Conservation (phyloP, 352 stramenopile species). For the Phytophthora citricola region DNA sequence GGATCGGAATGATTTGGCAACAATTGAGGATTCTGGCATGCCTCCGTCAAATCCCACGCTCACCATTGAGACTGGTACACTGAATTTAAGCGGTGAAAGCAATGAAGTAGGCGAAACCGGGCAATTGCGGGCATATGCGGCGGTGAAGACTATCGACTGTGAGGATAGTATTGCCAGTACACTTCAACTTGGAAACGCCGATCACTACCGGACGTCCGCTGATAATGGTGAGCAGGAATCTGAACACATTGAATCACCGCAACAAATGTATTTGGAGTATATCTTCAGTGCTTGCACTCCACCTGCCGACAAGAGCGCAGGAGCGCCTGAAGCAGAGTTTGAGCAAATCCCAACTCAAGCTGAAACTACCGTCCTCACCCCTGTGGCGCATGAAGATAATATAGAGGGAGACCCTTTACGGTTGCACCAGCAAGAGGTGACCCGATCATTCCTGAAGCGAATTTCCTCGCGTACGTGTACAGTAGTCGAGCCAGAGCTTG, state of each 20-base stretch:
- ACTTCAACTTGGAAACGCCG: not conserved
- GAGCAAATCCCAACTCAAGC: too few relatives aligned
- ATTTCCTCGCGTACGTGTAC: slow-evolving; percentile 23
- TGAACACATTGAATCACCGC: not conserved
- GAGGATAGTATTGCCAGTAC: not conserved
- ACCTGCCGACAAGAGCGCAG: too few relatives aligned
- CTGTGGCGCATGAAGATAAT: not conserved
- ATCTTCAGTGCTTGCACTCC: too few relatives aligned
- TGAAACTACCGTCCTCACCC: too few relatives aligned
- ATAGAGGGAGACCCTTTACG: slow-evolving; percentile 9
- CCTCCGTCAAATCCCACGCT: too few relatives aligned
- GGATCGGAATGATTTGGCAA: too few relatives aligned
- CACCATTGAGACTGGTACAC: too few relatives aligned
- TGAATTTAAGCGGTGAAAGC: too few relatives aligned
- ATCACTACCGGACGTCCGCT: not conserved
- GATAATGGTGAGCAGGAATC: not conserved
- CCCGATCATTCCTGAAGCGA: slow-evolving; percentile 23
- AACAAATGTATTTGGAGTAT: too few relatives aligned
- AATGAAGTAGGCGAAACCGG: not conserved
- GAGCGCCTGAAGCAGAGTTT: too few relatives aligned
- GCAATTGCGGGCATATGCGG: not conserved
- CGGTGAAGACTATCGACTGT: not conserved
- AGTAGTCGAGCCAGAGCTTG: slow-evolving; percentile 2
- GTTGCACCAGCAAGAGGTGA: slow-evolving; percentile 18
- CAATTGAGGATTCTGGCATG: too few relatives aligned